Percentiles rank a stretch among this genome's conserved stretches.
Evolutionary conservation across 2,329 filamentous ascomycete genomes (phyloP).

Genomic region (Blumeriella jaapii): DNA sequence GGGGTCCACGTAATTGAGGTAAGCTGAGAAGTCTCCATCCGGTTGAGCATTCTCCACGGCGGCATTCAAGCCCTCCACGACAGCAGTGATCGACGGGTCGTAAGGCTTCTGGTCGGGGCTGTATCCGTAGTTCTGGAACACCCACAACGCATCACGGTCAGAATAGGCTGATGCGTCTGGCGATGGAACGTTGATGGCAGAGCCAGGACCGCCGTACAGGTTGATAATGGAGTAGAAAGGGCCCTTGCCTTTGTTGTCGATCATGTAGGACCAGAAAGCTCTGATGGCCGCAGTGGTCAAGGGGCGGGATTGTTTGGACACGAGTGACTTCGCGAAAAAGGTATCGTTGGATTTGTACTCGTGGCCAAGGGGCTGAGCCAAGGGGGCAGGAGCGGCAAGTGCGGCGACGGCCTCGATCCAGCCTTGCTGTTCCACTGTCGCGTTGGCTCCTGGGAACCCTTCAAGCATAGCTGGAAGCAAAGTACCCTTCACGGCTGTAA

Average conservation of each 20-base stretch:
- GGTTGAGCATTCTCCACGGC: slow-evolving; percentile 31
- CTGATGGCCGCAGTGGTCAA: slow-evolving; percentile 34
- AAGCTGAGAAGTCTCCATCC: slow-evolving; percentile 35
- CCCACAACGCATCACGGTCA: slow-evolving; percentile 52
- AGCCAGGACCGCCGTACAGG: slow-evolving; percentile 38
- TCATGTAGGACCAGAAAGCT: slow-evolving; percentile 41
- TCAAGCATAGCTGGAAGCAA: slow-evolving; percentile 31
- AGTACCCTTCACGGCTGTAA: slow-evolving; percentile 28
- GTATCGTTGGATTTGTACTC: slow-evolving; percentile 30
- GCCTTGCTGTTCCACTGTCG: slow-evolving; percentile 17
- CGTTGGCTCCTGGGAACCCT: slow-evolving; percentile 24
- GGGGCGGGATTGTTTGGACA: slow-evolving; percentile 16
- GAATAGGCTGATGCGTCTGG: slow-evolving; percentile 47
- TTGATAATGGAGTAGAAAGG: slow-evolving; percentile 51
- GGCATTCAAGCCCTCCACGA: slow-evolving; percentile 42
- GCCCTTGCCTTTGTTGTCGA: slow-evolving; percentile 35
- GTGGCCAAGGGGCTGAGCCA: slow-evolving; percentile 31
- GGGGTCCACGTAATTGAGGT: slow-evolving; percentile 50
- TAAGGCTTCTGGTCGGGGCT: slow-evolving; percentile 32
- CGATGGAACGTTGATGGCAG: slow-evolving; percentile 42
- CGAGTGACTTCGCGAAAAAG: slow-evolving; percentile 47
- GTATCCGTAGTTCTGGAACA: slow-evolving; percentile 30
- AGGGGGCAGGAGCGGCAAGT: slow-evolving; percentile 5
- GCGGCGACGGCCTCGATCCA: slow-evolving; percentile 27
- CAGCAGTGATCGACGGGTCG: slow-evolving; percentile 32